phyloP scores from a whole-genome alignment of 306 rosid species.

The Biancaea sappan region DNA sequence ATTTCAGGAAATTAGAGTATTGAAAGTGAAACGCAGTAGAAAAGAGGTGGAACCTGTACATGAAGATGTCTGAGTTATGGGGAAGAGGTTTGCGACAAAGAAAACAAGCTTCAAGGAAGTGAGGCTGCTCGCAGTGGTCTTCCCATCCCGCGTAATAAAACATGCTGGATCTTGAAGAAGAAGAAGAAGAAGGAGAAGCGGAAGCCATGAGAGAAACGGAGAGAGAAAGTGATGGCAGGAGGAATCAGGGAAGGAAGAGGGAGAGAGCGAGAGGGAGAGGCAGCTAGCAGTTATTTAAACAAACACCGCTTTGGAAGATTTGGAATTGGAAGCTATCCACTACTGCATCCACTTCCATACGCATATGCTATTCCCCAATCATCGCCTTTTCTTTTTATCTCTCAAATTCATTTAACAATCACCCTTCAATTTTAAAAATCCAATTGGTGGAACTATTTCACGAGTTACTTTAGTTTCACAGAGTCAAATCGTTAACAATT shows the following conservation, averaged over 20 bases:
- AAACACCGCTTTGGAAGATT: constrained; percentile 23
- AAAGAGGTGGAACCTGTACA: constrained; percentile 70
- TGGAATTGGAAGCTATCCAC: neutral
- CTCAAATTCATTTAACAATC: no score
- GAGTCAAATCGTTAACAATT: no score
- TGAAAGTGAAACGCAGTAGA: neutral
- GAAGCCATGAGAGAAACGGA: constrained; percentile 6
- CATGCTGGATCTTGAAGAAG: constrained; percentile 49
- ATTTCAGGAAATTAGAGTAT: neutral
- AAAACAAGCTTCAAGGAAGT: constrained; percentile 85
- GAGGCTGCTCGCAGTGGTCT: constrained; percentile 56
- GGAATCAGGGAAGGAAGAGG: neutral
- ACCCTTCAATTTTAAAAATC: no score
- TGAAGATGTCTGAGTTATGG: constrained; percentile 75
- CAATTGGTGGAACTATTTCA: no score
- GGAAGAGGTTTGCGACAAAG: constrained; percentile 78
- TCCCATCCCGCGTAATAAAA: constrained; percentile 53
- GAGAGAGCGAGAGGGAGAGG: constrained; percentile 9
- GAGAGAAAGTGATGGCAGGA: no score
- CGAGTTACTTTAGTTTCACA: no score
- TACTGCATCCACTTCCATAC: neutral
- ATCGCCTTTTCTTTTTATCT: no score
- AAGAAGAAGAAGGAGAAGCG: neutral
- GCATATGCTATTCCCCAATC: neutral
- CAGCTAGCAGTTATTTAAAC: constrained; percentile 41